A percentile compares a stretch with the other conserved stretches of the same genome.
phyloP scores from a whole-genome alignment of 805 yeast species.

The Hanseniaspora valbyensis region DNA sequence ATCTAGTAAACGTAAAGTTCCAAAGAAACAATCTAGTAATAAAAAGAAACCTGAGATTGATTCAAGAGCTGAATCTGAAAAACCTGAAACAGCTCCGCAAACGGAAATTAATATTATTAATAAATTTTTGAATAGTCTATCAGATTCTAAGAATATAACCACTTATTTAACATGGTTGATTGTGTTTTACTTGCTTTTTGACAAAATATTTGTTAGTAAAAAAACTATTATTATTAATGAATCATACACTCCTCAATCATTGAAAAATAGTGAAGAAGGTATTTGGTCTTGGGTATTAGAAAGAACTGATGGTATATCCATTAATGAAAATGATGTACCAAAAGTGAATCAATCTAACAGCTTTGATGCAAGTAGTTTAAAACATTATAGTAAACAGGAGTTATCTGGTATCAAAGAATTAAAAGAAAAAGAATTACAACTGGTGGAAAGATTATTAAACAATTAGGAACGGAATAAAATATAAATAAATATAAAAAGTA shows the following conservation, averaged over 20 bases:
- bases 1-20: not conserved
- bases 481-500: not conserved
- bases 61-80: too few species aligned
- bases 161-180: conserved; percentile 2
- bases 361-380: not conserved
- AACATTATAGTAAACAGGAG: conserved; percentile 3
- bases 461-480: not conserved
- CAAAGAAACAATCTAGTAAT: too few species aligned
- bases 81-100: too few species aligned
- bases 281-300: conserved; percentile 8
- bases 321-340: not conserved
- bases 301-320: not conserved
- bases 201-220: not conserved
- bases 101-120: too few species aligned
- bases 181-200: not conserved
- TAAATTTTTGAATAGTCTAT: not conserved
- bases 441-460: not conserved
- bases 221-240: not conserved
- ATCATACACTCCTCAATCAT: not conserved
- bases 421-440: conserved; percentile 4
- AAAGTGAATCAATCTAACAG: not conserved
- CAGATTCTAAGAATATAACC: not conserved
- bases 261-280: conserved; percentile 1
- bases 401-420: not conserved
- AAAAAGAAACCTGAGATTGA: too few species aligned